Percentiles rank a stretch among this genome's conserved stretches.
These are phyloP conservation scores for Boletus subparvulus DNA, from an alignment of 768 basidiomycete genomes.

Conservation along the genomic window DNA sequence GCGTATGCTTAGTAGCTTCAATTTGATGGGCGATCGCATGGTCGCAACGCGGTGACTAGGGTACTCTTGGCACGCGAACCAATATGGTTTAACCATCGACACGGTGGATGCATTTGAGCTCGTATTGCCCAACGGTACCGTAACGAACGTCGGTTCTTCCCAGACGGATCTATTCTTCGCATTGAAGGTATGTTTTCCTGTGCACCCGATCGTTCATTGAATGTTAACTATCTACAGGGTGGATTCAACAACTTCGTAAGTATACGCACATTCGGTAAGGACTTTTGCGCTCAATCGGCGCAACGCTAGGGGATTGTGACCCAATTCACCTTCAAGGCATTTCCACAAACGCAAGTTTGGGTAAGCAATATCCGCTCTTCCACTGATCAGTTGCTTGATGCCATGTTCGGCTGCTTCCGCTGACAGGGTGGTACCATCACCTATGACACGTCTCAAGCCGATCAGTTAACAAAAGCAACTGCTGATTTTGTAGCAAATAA, in stretches of 20 bases:
- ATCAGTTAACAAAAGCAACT: conserved; percentile 25
- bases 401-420: conserved; percentile 2
- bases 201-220: neutral
- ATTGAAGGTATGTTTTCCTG: conserved; percentile 37
- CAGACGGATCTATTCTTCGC: conserved; percentile 45
- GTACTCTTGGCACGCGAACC: conserved; percentile 65
- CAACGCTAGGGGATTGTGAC: conserved; percentile 56
- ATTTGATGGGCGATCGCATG: conserved; percentile 8
- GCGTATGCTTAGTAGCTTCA: neutral
- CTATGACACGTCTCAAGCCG: conserved; percentile 18
- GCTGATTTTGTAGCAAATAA: conserved; percentile 23
- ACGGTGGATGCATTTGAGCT: conserved; percentile 56
- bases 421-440: conserved; percentile 50
- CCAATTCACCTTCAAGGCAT: conserved; percentile 51
- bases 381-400: conserved; percentile 1
- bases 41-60: conserved; percentile 36
- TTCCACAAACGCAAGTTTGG: conserved; percentile 30
- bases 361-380: conserved; percentile 11
- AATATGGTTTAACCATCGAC: conserved; percentile 56
- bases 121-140: conserved; percentile 54
- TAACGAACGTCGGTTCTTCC: conserved; percentile 35
- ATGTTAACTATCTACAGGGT: conserved; percentile 39
- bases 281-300: conserved; percentile 36
- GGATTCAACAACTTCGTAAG: conserved; percentile 62
- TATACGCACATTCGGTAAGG: neutral